phyloP scores from a whole-genome alignment of 495 filamentous ascomycete genomes.

The Penicillium lividum region DNA sequence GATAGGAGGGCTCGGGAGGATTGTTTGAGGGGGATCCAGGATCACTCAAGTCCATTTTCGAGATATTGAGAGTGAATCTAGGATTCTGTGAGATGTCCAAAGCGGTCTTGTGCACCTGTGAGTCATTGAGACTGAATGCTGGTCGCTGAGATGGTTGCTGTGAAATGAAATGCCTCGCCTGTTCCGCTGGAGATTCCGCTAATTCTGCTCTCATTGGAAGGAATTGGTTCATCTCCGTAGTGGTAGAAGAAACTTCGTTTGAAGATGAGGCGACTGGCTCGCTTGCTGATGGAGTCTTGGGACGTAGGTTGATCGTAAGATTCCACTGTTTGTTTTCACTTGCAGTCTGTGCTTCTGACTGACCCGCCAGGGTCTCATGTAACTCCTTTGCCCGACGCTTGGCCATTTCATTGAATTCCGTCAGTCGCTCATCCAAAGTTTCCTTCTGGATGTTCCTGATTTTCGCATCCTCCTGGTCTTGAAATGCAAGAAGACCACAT shows the following conservation, averaged over 20 bases:
- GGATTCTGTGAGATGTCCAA: background rate
- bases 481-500: constrained; percentile 13
- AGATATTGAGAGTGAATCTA: constrained; percentile 8
- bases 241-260: background rate
- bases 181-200: background rate
- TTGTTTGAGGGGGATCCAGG: background rate
- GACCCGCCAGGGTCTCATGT: background rate
- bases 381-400: background rate
- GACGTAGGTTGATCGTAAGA: background rate
- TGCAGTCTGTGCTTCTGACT: background rate
- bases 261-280: background rate
- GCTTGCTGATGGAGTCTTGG: background rate
- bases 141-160: background rate
- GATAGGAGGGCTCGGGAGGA: background rate
- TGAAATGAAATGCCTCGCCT: background rate
- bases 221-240: background rate
- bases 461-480: constrained; percentile 11
- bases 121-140: too few relatives aligned
- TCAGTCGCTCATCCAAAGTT: background rate
- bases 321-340: background rate
- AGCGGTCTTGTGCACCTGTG: too few relatives aligned
- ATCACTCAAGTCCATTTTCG: background rate
- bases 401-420: constrained; percentile 7
- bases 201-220: background rate
- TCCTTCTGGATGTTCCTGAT: constrained; percentile 1